Evolutionary conservation across 352 stramenopile genomes (phyloP).

Genomic region (Phytophthora foliorum): DNA sequence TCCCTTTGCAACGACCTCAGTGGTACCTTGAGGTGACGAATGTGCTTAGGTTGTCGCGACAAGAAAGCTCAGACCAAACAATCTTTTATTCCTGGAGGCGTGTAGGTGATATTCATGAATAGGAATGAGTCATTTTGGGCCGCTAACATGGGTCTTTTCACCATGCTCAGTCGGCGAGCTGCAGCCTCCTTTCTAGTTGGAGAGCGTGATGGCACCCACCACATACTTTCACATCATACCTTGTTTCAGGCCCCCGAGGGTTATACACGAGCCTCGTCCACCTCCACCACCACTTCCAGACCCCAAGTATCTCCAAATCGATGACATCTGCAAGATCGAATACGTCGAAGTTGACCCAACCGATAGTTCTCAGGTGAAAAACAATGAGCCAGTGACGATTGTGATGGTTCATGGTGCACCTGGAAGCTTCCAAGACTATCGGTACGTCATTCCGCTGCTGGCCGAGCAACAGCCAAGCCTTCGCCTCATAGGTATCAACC

Average conservation of each 20-base stretch:
- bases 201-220: conserved; percentile 11
- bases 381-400: conserved; percentile 30
- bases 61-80: neutral
- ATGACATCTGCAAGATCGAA: conserved; percentile 47
- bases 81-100: conserved; percentile 15
- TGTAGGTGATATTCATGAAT: neutral
- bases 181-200: neutral
- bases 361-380: neutral
- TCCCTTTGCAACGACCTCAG: neutral
- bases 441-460: conserved; percentile 62
- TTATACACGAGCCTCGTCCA: conserved; percentile 28
- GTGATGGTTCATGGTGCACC: conserved; percentile 70
- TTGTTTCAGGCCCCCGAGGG: conserved; percentile 23
- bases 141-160: neutral
- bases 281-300: conserved; percentile 42
- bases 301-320: conserved; percentile 41
- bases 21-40: neutral
- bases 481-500: conserved; percentile 48
- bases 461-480: conserved; percentile 28
- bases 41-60: neutral
- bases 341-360: conserved; percentile 44
- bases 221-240: conserved; percentile 19
- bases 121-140: neutral
- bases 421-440: conserved; percentile 60
- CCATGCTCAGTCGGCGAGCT: conserved; percentile 2